Conservation (phyloP, 495 filamentous ascomycete genomes). For the Penicillium maclennaniae region DNA sequence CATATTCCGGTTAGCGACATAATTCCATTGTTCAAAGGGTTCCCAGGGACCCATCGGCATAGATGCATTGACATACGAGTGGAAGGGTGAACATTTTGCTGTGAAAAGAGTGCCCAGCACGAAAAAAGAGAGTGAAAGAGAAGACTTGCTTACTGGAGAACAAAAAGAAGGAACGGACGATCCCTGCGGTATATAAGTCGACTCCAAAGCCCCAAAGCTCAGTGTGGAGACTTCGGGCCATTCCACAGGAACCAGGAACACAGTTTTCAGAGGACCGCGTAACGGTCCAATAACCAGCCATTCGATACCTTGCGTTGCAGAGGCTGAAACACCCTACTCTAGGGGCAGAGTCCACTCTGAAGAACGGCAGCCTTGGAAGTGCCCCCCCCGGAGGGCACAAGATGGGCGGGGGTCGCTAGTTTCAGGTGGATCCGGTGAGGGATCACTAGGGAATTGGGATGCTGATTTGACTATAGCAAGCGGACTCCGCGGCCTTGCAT, state of each 20-base stretch:
- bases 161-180: constrained; percentile 3
- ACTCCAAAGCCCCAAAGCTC: neutral
- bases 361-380: neutral
- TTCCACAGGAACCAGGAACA: constrained; percentile 1
- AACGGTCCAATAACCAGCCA: constrained; percentile 1
- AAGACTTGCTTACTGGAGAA: constrained; percentile 27
- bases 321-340: constrained; percentile 8
- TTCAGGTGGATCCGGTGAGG: neutral
- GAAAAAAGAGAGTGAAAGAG: constrained; percentile 14
- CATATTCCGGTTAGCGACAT: neutral
- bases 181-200: constrained; percentile 3
- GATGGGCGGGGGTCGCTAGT: constrained; percentile 6
- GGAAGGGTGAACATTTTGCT: constrained; percentile 25
- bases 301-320: constrained; percentile 9
- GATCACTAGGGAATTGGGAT: neutral
- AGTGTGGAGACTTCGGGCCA: constrained; percentile 3
- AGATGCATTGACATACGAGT: constrained; percentile 14
- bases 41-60: neutral
- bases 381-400: neutral
- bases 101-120: constrained; percentile 24
- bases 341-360: neutral
- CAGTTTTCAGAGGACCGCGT: neutral
- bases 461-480: neutral
- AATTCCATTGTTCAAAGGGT: neutral
- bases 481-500: constrained; percentile 1